Evolutionary conservation across 208 protist species (phyloP).

Genomic region (Trichomonas gallinae): DNA sequence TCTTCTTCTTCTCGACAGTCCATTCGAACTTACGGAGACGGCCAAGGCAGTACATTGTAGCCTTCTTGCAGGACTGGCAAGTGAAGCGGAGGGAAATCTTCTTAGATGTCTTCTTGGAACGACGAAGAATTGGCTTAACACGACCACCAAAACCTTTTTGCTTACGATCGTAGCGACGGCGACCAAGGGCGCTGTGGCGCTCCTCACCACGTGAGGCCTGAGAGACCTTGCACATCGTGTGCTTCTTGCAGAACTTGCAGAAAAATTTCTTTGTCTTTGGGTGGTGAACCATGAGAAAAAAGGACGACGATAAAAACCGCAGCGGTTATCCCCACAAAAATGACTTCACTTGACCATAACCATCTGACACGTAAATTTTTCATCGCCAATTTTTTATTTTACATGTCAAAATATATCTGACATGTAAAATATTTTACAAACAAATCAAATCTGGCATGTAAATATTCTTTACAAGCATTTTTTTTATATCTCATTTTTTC

Average conservation of each 20-base stretch:
- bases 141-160: neutral
- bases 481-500: too few species aligned
- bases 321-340: too few species aligned
- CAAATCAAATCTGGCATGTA: too few species aligned
- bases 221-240: neutral
- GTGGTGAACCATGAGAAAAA: neutral
- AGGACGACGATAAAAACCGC: neutral
- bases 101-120: conserved; percentile 9
- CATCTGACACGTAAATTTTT: too few species aligned
- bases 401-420: too few species aligned
- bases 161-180: conserved; percentile 6
- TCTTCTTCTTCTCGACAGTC: neutral
- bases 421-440: too few species aligned
- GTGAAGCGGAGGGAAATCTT: neutral
- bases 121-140: conserved; percentile 5
- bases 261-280: conserved; percentile 15
- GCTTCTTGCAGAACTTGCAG: conserved; percentile 19
- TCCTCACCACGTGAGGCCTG: neutral
- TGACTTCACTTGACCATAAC: too few species aligned
- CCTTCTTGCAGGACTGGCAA: neutral
- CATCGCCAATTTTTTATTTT: too few species aligned
- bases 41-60: neutral
- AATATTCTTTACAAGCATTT: too few species aligned
- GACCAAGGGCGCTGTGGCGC: neutral
- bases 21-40: conserved; percentile 7